Base-by-base conservation (phyloP, 352 stramenopile species). In the Hyaloperonospora arabidopsidis region DNA sequence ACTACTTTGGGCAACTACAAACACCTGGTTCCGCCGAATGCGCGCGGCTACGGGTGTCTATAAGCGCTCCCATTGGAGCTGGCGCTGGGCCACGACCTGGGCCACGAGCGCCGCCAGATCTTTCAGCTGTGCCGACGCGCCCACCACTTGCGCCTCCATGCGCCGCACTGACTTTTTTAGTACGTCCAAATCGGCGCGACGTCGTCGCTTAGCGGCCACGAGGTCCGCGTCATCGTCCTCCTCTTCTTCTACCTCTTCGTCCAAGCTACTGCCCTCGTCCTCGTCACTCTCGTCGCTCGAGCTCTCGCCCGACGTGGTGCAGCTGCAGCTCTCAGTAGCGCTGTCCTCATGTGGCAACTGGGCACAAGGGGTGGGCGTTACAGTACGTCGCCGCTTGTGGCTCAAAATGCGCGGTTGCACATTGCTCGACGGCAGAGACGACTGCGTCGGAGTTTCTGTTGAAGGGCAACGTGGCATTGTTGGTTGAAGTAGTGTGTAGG, bases 31-130 rank as follows among this genome's bases (percentile, higher is more conserved):
- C 25, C 25, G 8, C 25, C 25, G 4, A 32, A 32, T 8, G n/a
- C n/a, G n/a, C 22, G 36, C 29, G 34, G 19, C 45, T 48, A 29
- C 39, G 52, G 12, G 22, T 57, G 28, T 45, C 11, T 39, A 17
- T 36, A 8, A 21, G n/a, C 12, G 59, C n/a, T 45, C 25, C n/a
- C 51, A 40, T 29, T 52, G 50, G 19, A 50, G 57, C 54, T 79
- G 67, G 41, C 58, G 69, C 38, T 59, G 68, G 10, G 63, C 68
- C 15, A 70, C 63, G 44, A 73, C 64, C 22, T 67, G 55, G 18
- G 59, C 49, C 50, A 86, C 61, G 19, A 86, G 62, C 21, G 64
- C 61, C 21, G 68, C 65, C 18, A 86, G 63, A 15, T 80, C 76
- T 21, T 48, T 63, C 41, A 86, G 57, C 43, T 72, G 70, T 15